phyloP scores from a whole-genome alignment of 2,329 filamentous ascomycete species.

The Colletotrichum acutatum region DNA sequence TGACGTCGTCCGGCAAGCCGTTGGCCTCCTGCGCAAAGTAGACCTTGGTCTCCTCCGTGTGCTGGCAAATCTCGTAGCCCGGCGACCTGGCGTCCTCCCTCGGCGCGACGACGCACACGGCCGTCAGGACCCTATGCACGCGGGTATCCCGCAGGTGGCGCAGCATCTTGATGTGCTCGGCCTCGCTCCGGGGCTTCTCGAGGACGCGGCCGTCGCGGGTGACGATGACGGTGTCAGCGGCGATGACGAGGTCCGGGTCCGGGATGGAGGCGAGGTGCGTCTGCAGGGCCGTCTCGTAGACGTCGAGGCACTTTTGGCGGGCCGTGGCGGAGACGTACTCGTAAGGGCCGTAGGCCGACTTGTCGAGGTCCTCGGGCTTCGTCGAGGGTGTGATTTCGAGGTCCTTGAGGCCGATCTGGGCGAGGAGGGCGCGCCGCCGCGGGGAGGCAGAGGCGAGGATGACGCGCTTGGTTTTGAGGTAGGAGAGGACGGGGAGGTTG shows the following conservation, averaged over 20 bases:
- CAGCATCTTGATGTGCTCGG: constrained; percentile 86
- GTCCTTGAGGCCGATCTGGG: constrained; percentile 80
- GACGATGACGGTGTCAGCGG: constrained; percentile 92
- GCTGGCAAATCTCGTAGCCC: constrained; percentile 85
- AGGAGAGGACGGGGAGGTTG: constrained; percentile 80
- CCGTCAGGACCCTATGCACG: constrained; percentile 86
- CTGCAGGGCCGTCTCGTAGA: constrained; percentile 64
- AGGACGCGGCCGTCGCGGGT: constrained; percentile 80
- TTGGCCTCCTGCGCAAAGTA: constrained; percentile 76
- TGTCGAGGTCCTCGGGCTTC: constrained; percentile 87
- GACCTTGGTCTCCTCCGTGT: constrained; percentile 93
- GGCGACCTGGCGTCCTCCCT: constrained; percentile 83
- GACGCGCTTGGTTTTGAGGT: constrained; percentile 81
- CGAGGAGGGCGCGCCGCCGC: constrained; percentile 82
- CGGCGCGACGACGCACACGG: constrained; percentile 85
- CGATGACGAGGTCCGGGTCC: constrained; percentile 87
- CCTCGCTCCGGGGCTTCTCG: constrained; percentile 88
- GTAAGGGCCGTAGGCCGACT: constrained; percentile 77
- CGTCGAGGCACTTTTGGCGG: constrained; percentile 81
- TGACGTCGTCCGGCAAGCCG: constrained; percentile 79
- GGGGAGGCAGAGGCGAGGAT: constrained; percentile 94
- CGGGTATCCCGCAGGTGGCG: constrained; percentile 81
- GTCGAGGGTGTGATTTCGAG: constrained; percentile 87
- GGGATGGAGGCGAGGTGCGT: constrained; percentile 55
- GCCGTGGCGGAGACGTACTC: constrained; percentile 94